Conservation (phyloP, 23 red algal species). For the Gracilaria domingensis region DNA sequence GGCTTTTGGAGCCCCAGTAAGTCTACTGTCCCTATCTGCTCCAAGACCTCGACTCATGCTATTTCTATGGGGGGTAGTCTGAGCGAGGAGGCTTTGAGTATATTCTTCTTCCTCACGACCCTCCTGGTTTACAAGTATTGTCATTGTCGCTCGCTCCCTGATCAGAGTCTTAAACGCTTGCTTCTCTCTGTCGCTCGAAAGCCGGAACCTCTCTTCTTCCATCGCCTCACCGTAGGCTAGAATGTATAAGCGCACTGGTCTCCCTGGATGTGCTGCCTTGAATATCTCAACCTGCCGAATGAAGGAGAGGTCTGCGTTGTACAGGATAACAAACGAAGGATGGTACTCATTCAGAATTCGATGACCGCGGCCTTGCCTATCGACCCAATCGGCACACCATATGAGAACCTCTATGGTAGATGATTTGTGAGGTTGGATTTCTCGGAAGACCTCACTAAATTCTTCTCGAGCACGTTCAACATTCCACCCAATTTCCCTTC, state of each 20-base stretch:
- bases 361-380: constrained; percentile 57
- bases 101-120: constrained; percentile 55
- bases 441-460: constrained; percentile 41
- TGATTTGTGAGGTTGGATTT: constrained; percentile 30
- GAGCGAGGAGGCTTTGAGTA: constrained; percentile 34
- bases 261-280: constrained; percentile 61
- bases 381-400: constrained; percentile 72
- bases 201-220: constrained; percentile 85
- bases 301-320: constrained; percentile 76
- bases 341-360: constrained; percentile 68
- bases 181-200: constrained; percentile 54
- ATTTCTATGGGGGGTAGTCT: not conserved
- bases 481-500: not conserved
- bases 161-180: constrained; percentile 92
- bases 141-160: constrained; percentile 90
- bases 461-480: constrained; percentile 20
- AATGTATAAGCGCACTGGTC: constrained; percentile 81
- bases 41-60: constrained; percentile 37
- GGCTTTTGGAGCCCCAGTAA: not conserved
- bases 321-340: constrained; percentile 90
- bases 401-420: constrained; percentile 59
- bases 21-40: constrained; percentile 58
- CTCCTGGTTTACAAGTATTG: constrained; percentile 81
- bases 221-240: constrained; percentile 79
- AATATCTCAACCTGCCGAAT: constrained; percentile 92